Evolutionary conservation across 352 stramenopile species (phyloP), one percentile per base, ranked within the genome.

Genomic region (Pythium apleroticum): DNA sequence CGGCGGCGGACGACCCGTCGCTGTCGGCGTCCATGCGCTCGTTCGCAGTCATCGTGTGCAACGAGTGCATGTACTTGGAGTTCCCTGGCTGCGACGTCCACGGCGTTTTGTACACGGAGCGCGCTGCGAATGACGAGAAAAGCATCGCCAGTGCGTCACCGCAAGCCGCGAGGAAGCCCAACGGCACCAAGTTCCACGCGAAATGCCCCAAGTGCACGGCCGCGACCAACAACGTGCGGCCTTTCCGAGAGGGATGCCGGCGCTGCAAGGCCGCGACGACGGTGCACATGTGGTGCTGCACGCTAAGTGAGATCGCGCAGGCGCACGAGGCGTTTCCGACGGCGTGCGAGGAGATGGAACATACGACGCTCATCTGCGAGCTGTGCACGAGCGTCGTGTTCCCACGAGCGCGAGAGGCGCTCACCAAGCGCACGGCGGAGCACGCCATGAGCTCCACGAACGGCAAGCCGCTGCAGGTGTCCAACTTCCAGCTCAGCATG

Each of bases 61-160:
- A 73, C 68, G 70, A 83, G 28, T 96, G 88, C 52, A 75, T 86
- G n/a, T 96, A 93, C 64, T 66, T 96, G 20, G 88, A 96, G 68
- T 96, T 96, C 58, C 88, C 88, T 0, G 88, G 88, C 41, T 96
- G 88, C 59, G 86, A 96, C 57, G 80, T 94, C 9, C 88, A 96
- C 54, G 85, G 87, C 52, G 73, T 91, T 1, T 62, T 96, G 30
- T 96, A 95, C 60, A 93, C 86, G 7, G 74, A 96, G 37, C 73
- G 73, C 46, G 57, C 90, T n/a, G 33, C 60, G 7, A 43, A 35
- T 12, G 53, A 66, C n/a, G 55, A 63, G 35, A 54, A 60, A 15
- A 11, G 25, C 52, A 61, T 57, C 9, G 58, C 57, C 22, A 50
- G 20, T 2, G 31, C 30, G 4, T 19, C 25, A 0, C 37, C 54